phyloP scores from a whole-genome alignment of 441 rosid genomes.

The Populus hybrid region DNA sequence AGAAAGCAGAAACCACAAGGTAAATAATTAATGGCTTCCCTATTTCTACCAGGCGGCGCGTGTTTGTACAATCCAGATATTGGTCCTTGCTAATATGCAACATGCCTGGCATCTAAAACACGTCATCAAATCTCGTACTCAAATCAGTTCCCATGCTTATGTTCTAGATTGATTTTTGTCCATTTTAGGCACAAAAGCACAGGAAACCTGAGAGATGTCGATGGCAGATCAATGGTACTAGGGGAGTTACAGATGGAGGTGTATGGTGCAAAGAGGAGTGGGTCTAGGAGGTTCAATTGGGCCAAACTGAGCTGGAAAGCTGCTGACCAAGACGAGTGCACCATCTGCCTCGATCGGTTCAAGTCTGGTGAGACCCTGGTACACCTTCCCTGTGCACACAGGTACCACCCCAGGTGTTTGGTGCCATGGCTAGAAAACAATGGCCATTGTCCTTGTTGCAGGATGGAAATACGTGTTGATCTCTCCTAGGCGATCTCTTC shows the following conservation, averaged over 20 bases:
- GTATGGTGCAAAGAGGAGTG: constrained; percentile 34
- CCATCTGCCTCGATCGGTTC: constrained; percentile 64
- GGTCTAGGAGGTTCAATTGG: constrained; percentile 44
- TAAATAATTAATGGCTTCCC: not conserved
- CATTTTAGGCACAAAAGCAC: constrained; percentile 31
- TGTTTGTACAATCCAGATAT: not conserved
- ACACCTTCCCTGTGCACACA: constrained; percentile 63
- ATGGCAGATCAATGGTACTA: constrained; percentile 9
- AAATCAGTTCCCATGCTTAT: not conserved
- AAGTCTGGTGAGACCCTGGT: constrained; percentile 51
- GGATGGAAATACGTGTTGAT: constrained; percentile 36
- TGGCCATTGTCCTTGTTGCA: constrained; percentile 74
- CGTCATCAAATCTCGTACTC: not conserved
- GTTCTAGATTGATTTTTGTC: not conserved
- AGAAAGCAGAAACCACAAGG: constrained; percentile 41
- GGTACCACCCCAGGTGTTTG: constrained; percentile 63
- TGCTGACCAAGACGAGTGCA: constrained; percentile 59
- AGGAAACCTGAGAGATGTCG: constrained; percentile 19
- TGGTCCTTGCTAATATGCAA: not conserved
- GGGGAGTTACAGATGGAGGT: constrained; percentile 43
- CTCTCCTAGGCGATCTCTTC: not conserved
- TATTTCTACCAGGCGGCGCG: not conserved
- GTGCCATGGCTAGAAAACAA: constrained; percentile 66
- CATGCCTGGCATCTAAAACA: not conserved
- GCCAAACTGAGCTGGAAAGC: constrained; percentile 51